Evolutionary conservation across 192 early-diverging fungal genomes (phyloP), one percentile per base, ranked within the genome.

Genomic region (Chytriomyces sp.): DNA sequence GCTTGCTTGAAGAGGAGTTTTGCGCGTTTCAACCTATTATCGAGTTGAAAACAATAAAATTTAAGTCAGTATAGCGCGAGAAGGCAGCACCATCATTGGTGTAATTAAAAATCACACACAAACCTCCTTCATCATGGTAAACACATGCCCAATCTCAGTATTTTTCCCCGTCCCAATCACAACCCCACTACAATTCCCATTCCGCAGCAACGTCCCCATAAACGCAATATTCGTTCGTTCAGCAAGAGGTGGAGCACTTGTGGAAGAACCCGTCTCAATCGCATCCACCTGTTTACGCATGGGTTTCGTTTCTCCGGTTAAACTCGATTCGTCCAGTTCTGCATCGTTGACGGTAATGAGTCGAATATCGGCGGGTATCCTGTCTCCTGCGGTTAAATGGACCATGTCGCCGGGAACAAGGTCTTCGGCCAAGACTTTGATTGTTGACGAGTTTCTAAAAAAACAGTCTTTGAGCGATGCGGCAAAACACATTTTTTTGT

Each of bases 131-230:
- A 98, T 92, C 92, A 98, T 92, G 7, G 86, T 87, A 82, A 97
- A 95, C 50, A 99, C 96, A 48, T 88, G 84, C n/a, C 96, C 97
- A 86, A 97, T 95, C 82, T 98, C 97, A 1, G 96, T 99, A 24
- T 92, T 82, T 50, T 92, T 91, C 18, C 93, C 95, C 1, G 88
- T 99, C 9, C 92, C 94, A 79, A 98, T 89, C 3, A 98, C 96
- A 66, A 99, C 89, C 61, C 95, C 97, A 7, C 86, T 81, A 63
- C 94, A 96, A 79, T 93, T 92, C 48, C 94, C 97, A 75, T 93
- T 92, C 68, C 91, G 87, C 28, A 97, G 93, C 46, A 97, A 80
- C 16, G 97, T 97, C 24, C 97, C 97, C 94, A 97, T 98, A 67
- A 95, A 97, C 1, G 88, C 95, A 79, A 98, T 94, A 81, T 98